Conservation (phyloP, 768 basidiomycete species). For the Sistotremastrum suecicum region DNA sequence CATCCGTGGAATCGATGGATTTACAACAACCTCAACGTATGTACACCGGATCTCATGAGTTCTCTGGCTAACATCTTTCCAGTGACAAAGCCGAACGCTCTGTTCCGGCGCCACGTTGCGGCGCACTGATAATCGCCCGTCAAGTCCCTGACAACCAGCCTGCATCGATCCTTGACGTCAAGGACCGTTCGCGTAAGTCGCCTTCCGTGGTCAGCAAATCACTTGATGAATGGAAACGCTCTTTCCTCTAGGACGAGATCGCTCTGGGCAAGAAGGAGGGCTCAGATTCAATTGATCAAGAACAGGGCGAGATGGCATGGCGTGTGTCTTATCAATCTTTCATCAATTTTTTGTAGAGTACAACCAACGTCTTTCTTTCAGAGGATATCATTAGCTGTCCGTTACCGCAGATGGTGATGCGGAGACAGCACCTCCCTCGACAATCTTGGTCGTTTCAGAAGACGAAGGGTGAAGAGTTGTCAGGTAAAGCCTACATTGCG, state of each 20-base stretch:
- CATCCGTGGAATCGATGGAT: conserved; percentile 86
- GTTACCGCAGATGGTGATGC: too few relatives aligned
- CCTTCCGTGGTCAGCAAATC: conserved; percentile 92
- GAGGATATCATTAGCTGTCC: too few relatives aligned
- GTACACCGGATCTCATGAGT: conserved; percentile 19
- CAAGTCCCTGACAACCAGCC: conserved; percentile 71
- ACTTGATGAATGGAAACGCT: conserved; percentile 85
- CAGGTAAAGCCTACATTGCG: too few relatives aligned
- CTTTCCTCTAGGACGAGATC: conserved; percentile 69
- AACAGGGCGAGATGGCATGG: too few relatives aligned
- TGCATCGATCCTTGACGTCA: conserved; percentile 65
- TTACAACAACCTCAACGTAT: conserved; percentile 92
- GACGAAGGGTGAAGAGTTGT: too few relatives aligned
- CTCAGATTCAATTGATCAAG: too few relatives aligned
- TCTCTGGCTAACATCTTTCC: conserved; percentile 6
- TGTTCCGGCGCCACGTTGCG: conserved; percentile 91
- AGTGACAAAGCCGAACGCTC: conserved; percentile 99
- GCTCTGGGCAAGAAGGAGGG: conserved; percentile 41
- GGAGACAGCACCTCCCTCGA: too few relatives aligned
- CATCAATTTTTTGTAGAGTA: too few relatives aligned
- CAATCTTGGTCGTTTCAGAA: too few relatives aligned
- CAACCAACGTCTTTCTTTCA: too few relatives aligned
- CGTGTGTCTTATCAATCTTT: too few relatives aligned
- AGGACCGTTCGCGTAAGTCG: conserved; percentile 83
- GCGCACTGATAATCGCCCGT: conserved; percentile 79